A percentile compares a stretch with the other conserved stretches of the same genome.
Conservation (phyloP, 176 grass and related monocot species). For the Pontederia paniculata region DNA sequence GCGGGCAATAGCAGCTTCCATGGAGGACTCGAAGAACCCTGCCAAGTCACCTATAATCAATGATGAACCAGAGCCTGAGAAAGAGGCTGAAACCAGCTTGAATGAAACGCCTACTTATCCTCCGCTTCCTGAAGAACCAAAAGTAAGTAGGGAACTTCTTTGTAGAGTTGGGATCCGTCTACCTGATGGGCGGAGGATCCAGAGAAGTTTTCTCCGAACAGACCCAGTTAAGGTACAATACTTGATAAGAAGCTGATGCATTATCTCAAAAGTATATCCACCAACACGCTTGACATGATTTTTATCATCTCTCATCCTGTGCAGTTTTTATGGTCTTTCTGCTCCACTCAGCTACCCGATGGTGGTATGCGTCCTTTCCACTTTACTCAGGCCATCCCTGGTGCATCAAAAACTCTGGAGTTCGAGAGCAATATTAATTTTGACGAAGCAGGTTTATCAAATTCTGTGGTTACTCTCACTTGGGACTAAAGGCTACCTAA, state of each 20-base stretch:
- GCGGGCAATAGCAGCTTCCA: constrained; percentile 43
- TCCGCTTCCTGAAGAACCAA: constrained; percentile 70
- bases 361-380: constrained; percentile 47
- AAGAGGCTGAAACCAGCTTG: constrained; percentile 26
- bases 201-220: constrained; percentile 58
- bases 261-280: background rate
- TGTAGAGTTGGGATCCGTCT: constrained; percentile 75
- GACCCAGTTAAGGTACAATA: constrained; percentile 64
- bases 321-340: constrained; percentile 90
- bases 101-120: constrained; percentile 45
- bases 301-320: background rate
- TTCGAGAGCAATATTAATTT: constrained; percentile 49
- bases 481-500: constrained; percentile 35
- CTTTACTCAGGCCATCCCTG: constrained; percentile 56
- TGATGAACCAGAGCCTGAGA: constrained; percentile 21
- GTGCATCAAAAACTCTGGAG: constrained; percentile 44
- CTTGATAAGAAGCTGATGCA: background rate
- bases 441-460: constrained; percentile 55
- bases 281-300: background rate
- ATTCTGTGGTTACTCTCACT: constrained; percentile 75
- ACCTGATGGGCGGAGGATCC: constrained; percentile 56
- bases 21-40: constrained; percentile 38
- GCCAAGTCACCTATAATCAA: constrained; percentile 7
- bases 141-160: constrained; percentile 52
- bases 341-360: constrained; percentile 41